These are phyloP conservation scores for Phlyctochytrium planicorne DNA, from an alignment of 192 early-diverging fungal species.

Conservation along the genomic window DNA sequence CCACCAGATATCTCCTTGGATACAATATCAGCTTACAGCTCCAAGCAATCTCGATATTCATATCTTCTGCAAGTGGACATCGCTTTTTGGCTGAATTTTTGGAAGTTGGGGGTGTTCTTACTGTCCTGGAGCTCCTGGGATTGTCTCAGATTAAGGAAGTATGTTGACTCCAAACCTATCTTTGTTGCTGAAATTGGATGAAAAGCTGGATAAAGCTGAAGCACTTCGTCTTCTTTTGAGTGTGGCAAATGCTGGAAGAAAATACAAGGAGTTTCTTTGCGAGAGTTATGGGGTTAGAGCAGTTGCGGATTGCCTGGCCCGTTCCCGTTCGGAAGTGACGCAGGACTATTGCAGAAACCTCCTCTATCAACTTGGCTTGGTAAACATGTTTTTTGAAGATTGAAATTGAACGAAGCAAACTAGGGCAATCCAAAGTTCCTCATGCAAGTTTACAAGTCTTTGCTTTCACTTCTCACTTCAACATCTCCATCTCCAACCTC, in stretches of 20 bases:
- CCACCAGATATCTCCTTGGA: conserved; percentile 47
- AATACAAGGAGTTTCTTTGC: conserved; percentile 67
- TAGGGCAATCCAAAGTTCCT: conserved; percentile 66
- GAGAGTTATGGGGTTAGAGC: conserved; percentile 63
- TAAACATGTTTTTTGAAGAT: conserved; percentile 11
- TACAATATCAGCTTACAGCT: conserved; percentile 50
- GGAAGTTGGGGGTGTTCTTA: conserved; percentile 65
- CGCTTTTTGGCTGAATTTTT: conserved; percentile 64
- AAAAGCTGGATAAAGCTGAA: conserved; percentile 54
- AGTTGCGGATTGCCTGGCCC: conserved; percentile 56
- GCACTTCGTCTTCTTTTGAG: conserved; percentile 47
- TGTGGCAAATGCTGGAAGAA: conserved; percentile 53
- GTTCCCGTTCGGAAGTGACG: conserved; percentile 54
- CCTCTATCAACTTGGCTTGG: conserved; percentile 53
- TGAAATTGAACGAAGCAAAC: not conserved
- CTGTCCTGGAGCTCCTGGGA: conserved; percentile 57
- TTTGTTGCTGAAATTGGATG: conserved; percentile 14
- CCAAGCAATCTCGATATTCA: conserved; percentile 57
- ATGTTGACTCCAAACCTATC: not conserved
- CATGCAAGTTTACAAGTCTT: conserved; percentile 61
- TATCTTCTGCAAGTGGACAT: conserved; percentile 54
- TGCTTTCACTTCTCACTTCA: conserved; percentile 55
- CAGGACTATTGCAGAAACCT: conserved; percentile 60
- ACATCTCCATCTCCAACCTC: conserved; percentile 44
- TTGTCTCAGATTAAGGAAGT: conserved; percentile 61